phyloP scores from a whole-genome alignment of 495 filamentous ascomycete species.

The Collariella sp. region DNA sequence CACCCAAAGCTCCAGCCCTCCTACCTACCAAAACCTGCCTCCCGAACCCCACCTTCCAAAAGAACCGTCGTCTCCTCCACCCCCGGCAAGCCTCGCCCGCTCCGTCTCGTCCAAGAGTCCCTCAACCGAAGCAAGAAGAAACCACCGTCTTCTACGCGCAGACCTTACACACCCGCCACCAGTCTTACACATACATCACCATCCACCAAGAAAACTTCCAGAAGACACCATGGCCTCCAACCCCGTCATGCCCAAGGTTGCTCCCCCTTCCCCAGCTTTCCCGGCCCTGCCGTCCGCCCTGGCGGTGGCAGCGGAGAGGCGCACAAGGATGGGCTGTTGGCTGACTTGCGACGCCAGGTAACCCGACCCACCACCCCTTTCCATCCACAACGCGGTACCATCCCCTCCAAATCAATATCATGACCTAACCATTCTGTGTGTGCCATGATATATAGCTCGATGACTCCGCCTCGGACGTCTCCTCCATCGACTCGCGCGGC shows the following conservation, averaged over 20 bases:
- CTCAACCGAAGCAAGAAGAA: conserved; percentile 12
- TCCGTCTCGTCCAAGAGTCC: conserved; percentile 21
- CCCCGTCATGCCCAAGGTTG: conserved; percentile 26
- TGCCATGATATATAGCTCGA: conserved; percentile 17
- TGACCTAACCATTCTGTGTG: no score
- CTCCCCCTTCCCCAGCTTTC: conserved; percentile 11
- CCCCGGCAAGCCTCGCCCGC: conserved; percentile 15
- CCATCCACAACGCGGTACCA: no score
- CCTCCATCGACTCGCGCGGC: conserved; percentile 24
- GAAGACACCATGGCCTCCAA: conserved; percentile 23
- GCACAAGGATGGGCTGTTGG: conserved; percentile 19
- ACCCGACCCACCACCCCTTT: background rate
- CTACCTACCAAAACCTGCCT: background rate
- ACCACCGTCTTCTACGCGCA: conserved; percentile 24
- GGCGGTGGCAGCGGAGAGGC: background rate
- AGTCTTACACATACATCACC: conserved; percentile 31
- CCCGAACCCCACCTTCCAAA: background rate
- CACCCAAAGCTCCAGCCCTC: background rate
- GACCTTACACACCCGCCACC: conserved; percentile 18
- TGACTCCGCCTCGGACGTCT: conserved; percentile 23
- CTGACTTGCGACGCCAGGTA: conserved; percentile 26
- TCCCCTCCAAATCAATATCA: no score
- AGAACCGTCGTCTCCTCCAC: conserved; percentile 16
- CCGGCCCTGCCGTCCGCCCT: conserved; percentile 7
- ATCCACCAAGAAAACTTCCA: conserved; percentile 32